These are phyloP conservation scores for Cryptococcus neoformans DNA, from an alignment of 1,284 basidiomycete species.

Conservation along the genomic window DNA sequence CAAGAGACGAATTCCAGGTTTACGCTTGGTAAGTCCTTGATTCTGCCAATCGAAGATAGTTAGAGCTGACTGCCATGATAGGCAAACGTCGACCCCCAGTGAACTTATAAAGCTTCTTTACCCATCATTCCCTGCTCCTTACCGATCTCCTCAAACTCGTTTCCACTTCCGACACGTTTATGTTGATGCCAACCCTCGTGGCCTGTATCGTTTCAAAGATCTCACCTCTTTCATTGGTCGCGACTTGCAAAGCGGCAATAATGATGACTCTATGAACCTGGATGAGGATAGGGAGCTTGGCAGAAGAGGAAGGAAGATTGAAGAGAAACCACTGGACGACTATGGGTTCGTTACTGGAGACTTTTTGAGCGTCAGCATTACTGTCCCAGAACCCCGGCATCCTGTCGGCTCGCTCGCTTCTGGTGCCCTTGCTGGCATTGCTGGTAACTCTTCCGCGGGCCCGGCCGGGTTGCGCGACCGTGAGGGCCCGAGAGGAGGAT, in stretches of 20 bases:
- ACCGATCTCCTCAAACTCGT: slow-evolving; percentile 37
- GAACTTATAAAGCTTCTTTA: slow-evolving; percentile 38
- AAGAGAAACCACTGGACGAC: slow-evolving; percentile 40
- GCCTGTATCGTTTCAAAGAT: slow-evolving; percentile 37
- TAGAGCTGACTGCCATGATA: slow-evolving; percentile 6
- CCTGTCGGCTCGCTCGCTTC: background rate
- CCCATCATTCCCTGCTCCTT: slow-evolving; percentile 37
- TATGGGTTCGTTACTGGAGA: slow-evolving; percentile 45
- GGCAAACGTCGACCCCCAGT: slow-evolving; percentile 39
- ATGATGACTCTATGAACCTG: background rate
- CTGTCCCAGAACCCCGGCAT: slow-evolving; percentile 35
- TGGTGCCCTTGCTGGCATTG: background rate
- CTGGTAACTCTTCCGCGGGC: background rate
- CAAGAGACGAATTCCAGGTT: slow-evolving; percentile 37
- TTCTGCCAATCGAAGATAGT: background rate
- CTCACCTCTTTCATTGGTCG: slow-evolving; percentile 35
- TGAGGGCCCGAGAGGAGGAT: slow-evolving; percentile 10
- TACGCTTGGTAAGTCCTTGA: slow-evolving; percentile 37
- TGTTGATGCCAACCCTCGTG: slow-evolving; percentile 40
- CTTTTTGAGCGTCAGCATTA: slow-evolving; percentile 32
- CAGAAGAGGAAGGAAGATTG: slow-evolving; percentile 14
- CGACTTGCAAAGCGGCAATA: slow-evolving; percentile 20
- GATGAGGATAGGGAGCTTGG: slow-evolving; percentile 17
- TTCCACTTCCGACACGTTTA: slow-evolving; percentile 43
- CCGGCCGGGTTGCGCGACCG: background rate